Base-by-base conservation (phyloP, 164 flowering plant genomes). In the Stephania yunnanensis region DNA sequence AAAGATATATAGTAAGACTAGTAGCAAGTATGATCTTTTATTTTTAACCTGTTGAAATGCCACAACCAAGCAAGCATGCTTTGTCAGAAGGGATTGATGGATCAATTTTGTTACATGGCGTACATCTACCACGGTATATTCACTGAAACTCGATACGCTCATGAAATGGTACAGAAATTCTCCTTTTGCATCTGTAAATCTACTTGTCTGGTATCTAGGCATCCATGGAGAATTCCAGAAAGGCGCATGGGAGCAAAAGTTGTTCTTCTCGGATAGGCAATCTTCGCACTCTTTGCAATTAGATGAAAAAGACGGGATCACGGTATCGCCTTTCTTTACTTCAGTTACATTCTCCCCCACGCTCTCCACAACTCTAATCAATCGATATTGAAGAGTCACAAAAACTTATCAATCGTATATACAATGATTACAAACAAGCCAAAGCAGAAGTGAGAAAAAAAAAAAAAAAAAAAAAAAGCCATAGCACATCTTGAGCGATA, bases 21-120 rank as follows among this genome's bases (percentile, higher is more conserved):
- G 64, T 55, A 13, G 19, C 10, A 22, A 25, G 36, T 70, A 8
- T 8, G 58, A 25, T 25, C 25, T 25, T 25, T 25, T 25, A 0
- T 48, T 22, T 6, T 22, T 74, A 55, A 87, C 90, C 92, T 10
- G 92, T 90, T 10, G 92, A 75, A 1, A 88, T 86, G 8, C 91
- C 90, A 73, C 92, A 89, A 66, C 95, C 82, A 52, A 90, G 89
- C 81, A 90, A 44, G 76, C 87, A 85, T 4, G 90, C 91, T 68
- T 80, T 87, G n/a, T 89, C 87, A 1, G 79, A 68, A 7, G 90
- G 86, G 5, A 86, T 73, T 1, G 72, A 64, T 1, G 78, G 68
- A 58, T 31, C 72, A 15, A 86, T 79, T 72, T 87, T 4, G 83
- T 89, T 9, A 87, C 52, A 46, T 87, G 75, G 0, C 77, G 75